Evolutionary conservation across 768 basidiomycete genomes (phyloP).

Genomic region (Podaxis sp.): DNA sequence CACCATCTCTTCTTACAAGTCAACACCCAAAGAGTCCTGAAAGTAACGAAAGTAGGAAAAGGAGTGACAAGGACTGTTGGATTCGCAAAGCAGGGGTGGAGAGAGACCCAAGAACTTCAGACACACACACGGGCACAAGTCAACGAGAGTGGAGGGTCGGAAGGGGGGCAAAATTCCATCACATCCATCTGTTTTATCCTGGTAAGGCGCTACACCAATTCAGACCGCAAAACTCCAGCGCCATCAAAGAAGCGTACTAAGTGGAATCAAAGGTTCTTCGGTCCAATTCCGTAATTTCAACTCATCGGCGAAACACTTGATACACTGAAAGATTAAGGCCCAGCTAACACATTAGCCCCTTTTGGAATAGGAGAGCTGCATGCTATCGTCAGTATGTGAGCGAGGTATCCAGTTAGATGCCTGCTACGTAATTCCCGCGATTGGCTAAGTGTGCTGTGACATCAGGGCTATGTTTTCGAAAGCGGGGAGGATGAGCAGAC

Average conservation of each 20-base stretch:
- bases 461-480: not conserved
- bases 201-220: not conserved
- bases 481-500: not conserved
- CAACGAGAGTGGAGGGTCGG: not conserved
- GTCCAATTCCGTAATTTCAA: not conserved
- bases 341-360: not conserved
- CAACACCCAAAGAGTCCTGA: not conserved
- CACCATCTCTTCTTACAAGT: conserved; percentile 14
- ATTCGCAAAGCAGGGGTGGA: not conserved
- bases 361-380: not conserved
- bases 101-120: not conserved
- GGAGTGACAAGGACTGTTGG: not conserved
- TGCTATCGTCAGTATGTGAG: not conserved
- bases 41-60: not conserved
- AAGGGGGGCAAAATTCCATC: not conserved
- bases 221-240: not conserved
- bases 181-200: not conserved
- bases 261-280: not conserved
- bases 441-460: not conserved
- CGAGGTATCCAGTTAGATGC: not conserved
- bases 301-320: not conserved
- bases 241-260: not conserved
- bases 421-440: not conserved
- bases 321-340: not conserved
- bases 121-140: not conserved